Base-by-base conservation (phyloP, 345 rosid species). In the Abelmoschus esculentus region DNA sequence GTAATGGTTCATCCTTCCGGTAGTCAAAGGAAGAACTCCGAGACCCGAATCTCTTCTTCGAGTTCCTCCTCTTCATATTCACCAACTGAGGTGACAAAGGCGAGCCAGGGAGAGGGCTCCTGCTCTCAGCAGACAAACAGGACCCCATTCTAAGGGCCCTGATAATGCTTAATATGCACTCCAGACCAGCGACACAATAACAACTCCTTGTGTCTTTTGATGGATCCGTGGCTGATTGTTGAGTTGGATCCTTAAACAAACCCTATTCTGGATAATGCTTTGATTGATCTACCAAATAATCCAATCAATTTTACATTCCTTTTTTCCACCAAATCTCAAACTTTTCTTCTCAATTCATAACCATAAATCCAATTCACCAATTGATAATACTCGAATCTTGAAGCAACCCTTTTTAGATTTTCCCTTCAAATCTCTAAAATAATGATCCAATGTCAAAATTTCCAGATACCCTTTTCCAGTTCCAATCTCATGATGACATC, bases 131-230 rank as follows among this genome's bases (percentile, higher is more conserved):
- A 80, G 99, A 87, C 73, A 95, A 88, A 90, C 98, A 95, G 97
- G 99, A 95, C 88, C 96, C 99, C 99, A 90, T 87, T 81, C 86
- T 90, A 14, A 95, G 99, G 96, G 98, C 97, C 90, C 99, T 91
- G 93, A 95, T 77, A 56, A 95, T 90, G 77, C 75, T 80, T 71
- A 91, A 72, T 78, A 95, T 59, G 96, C 99, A 95, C 82, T 95
- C 99, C 92, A 95, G 96, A 82, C 88, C 97, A 87, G 83, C 96
- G 80, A 75, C 58, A 74, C 82, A 86, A 55, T 82, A 76, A 74
- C 74, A 72, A 77, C 96, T 87, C 44, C 84, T 72, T 72, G 77
- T 81, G 76, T 83, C 93, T 55, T 81, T 70, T 66, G 89, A 77
- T 47, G 89, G 77, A 86, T 83, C 85, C 96, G 92, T 88, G 72